phyloP scores from a whole-genome alignment of 2,329 filamentous ascomycete genomes.

The Xylariaceae sp. region DNA sequence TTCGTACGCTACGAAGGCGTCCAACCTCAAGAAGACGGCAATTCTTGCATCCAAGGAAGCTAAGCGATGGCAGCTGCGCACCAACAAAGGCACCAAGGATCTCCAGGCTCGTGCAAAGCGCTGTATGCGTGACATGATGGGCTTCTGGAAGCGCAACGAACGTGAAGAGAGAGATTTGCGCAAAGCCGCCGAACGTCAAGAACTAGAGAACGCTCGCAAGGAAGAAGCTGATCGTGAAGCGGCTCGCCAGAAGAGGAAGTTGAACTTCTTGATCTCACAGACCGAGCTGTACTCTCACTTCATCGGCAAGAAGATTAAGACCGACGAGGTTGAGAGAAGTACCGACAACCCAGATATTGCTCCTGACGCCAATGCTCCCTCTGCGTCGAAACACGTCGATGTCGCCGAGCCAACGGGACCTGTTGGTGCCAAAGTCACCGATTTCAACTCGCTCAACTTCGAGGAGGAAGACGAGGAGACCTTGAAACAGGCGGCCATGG shows the following conservation, averaged over 20 bases:
- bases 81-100: slow-evolving; percentile 98
- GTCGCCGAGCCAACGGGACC: slow-evolving; percentile 52
- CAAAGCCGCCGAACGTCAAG: slow-evolving; percentile 90
- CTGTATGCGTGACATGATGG: slow-evolving; percentile 99
- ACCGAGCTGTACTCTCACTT: slow-evolving; percentile 99
- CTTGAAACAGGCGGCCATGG: slow-evolving; percentile 79
- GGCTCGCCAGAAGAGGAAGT: slow-evolving; percentile 94
- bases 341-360: slow-evolving; percentile 76
- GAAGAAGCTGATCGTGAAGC: slow-evolving; percentile 97
- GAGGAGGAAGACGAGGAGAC: slow-evolving; percentile 88
- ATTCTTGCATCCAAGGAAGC: slow-evolving; percentile 96
- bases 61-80: slow-evolving; percentile 92
- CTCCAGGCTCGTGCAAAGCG: slow-evolving; percentile 94
- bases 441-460: slow-evolving; percentile 93
- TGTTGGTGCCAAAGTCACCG: slow-evolving; percentile 70
- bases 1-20: slow-evolving; percentile 80
- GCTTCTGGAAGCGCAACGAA: slow-evolving; percentile 99
- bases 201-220: slow-evolving; percentile 93
- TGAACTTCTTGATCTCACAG: slow-evolving; percentile 98
- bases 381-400: slow-evolving; percentile 43
- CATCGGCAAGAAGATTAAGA: slow-evolving; percentile 99
- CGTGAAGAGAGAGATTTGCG: slow-evolving; percentile 92
- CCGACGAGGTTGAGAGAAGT: slow-evolving; percentile 86
- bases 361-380: slow-evolving; percentile 45
- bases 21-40: slow-evolving; percentile 97